phyloP scores from a whole-genome alignment of 2,329 filamentous ascomycete genomes.

The Metarhizium robertsii region DNA sequence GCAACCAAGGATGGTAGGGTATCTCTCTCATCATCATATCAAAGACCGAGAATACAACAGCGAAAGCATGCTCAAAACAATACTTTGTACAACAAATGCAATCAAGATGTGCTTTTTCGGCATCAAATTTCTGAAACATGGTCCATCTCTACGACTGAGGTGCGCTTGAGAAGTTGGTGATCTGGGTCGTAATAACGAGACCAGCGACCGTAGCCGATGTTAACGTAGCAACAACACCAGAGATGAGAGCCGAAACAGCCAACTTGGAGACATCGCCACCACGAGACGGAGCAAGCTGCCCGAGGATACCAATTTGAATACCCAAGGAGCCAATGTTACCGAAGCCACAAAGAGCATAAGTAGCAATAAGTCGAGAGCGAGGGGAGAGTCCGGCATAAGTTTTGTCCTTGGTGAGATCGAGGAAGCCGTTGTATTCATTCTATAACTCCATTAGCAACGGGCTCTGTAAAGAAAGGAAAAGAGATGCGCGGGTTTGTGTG shows the following conservation, averaged over 20 bases:
- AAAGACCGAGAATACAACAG: background rate
- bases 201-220: slow-evolving; percentile 72
- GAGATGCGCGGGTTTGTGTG: no score
- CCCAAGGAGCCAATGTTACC: slow-evolving; percentile 83
- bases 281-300: slow-evolving; percentile 67
- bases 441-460: slow-evolving; percentile 8
- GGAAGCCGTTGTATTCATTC: slow-evolving; percentile 76
- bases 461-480: no score
- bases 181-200: slow-evolving; percentile 54
- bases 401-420: slow-evolving; percentile 38
- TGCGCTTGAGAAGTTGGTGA: slow-evolving; percentile 9
- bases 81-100: background rate
- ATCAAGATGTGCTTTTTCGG: background rate
- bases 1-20: slow-evolving; percentile 1
- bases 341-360: slow-evolving; percentile 75
- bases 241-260: slow-evolving; percentile 66
- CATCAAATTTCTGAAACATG: background rate
- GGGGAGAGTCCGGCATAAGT: slow-evolving; percentile 56
- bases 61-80: background rate
- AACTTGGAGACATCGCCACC: slow-evolving; percentile 67
- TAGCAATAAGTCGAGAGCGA: slow-evolving; percentile 72
- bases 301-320: slow-evolving; percentile 81
- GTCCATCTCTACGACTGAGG: background rate
- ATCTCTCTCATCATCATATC: background rate
- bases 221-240: slow-evolving; percentile 70